These are phyloP conservation scores for Eucalyptus paniculata DNA, from an alignment of 345 rosid genomes.

Conservation along the genomic window DNA sequence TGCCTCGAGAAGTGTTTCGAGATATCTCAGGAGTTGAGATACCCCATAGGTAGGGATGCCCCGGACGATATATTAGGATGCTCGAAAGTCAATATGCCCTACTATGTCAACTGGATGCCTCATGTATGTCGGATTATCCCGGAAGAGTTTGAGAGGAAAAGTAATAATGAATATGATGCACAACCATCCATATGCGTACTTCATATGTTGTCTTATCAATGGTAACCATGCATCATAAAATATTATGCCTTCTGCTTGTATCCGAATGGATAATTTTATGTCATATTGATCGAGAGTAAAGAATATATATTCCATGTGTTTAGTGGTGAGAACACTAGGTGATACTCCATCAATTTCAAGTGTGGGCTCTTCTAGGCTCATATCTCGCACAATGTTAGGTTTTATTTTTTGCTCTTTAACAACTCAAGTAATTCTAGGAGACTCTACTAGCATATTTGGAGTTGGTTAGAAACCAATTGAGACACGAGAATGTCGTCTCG, in stretches of 20 bases:
- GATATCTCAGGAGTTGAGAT: neutral
- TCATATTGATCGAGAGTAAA: no score
- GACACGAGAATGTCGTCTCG: neutral
- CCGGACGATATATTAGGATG: accelerated
- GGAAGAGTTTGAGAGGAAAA: neutral
- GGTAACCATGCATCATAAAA: neutral
- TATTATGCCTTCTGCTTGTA: no score
- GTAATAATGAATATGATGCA: neutral
- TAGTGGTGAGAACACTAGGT: no score
- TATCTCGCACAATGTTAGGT: no score
- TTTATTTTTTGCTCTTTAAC: no score
- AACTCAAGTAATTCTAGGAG: neutral
- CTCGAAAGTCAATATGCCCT: accelerated
- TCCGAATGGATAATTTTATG: no score
- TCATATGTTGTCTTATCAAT: neutral
- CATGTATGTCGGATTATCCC: neutral
- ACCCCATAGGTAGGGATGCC: no score
- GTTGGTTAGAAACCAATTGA: neutral
- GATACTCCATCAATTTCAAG: no score
- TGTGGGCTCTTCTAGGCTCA: no score
- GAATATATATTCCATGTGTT: no score
- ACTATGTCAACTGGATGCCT: neutral
- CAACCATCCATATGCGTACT: neutral
- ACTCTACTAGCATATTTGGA: neutral
- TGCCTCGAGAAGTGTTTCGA: neutral